These are phyloP conservation scores for Botrytis fabae DNA, from an alignment of 2,329 filamentous ascomycete species.

Conservation along the genomic window DNA sequence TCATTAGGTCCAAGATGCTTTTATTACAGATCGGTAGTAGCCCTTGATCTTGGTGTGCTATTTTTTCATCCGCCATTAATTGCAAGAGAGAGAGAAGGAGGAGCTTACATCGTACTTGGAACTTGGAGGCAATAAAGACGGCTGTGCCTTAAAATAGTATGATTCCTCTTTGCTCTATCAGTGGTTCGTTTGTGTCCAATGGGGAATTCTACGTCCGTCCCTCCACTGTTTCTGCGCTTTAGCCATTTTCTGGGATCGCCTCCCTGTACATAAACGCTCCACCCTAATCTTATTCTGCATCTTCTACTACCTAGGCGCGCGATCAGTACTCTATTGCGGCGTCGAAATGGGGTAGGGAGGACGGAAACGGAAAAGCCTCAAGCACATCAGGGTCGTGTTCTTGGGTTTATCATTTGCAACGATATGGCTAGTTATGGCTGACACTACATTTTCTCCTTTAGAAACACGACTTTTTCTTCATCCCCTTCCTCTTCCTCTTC, in stretches of 20 bases:
- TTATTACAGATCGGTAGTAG: neutral
- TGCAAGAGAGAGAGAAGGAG: neutral
- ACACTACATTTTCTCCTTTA: constrained; percentile 14
- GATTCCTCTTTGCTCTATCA: constrained; percentile 2
- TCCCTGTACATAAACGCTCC: constrained; percentile 19
- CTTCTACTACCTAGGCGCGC: constrained; percentile 15
- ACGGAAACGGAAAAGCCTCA: constrained; percentile 9
- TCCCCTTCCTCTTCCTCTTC: constrained; percentile 2
- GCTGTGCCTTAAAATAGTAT: constrained; percentile 13
- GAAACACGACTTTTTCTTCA: constrained; percentile 2
- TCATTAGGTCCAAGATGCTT: neutral
- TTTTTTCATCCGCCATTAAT: neutral
- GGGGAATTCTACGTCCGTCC: neutral
- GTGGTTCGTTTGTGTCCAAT: constrained; percentile 6
- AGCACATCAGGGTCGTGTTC: constrained; percentile 6
- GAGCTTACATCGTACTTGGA: neutral
- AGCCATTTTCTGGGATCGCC: constrained; percentile 11
- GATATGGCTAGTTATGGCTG: constrained; percentile 1
- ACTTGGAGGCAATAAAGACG: neutral
- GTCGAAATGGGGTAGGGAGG: constrained; percentile 5
- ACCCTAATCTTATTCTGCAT: constrained; percentile 19
- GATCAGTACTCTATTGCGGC: constrained; percentile 8
- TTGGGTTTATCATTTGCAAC: neutral
- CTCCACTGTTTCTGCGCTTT: constrained; percentile 15
- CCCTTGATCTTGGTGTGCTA: neutral